A percentile compares a stretch with the other conserved stretches of the same genome.
These are phyloP conservation scores for Cucurbita moschata DNA, from an alignment of 306 rosid species.

Conservation along the genomic window DNA sequence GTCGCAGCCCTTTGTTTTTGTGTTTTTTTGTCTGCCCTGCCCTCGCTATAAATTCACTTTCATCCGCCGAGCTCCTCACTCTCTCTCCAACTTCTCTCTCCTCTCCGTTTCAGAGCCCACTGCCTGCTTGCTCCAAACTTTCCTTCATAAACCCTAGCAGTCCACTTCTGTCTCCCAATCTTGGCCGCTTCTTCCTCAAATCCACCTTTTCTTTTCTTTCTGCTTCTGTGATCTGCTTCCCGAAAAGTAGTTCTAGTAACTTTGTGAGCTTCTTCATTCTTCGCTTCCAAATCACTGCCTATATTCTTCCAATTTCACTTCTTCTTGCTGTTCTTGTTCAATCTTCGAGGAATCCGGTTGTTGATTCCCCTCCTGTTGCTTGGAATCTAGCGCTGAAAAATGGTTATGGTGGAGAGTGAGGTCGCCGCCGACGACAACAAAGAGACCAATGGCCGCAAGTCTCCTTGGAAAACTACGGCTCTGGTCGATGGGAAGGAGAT, in stretches of 20 bases:
- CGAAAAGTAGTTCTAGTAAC: neutral
- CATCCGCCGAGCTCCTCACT: neutral
- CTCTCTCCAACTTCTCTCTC: neutral
- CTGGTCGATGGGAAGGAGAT: constrained; percentile 21
- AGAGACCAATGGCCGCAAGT: constrained; percentile 49
- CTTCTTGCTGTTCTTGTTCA: neutral
- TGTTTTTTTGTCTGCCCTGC: too few relatives aligned
- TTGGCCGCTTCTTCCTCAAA: neutral
- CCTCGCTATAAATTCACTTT: too few relatives aligned
- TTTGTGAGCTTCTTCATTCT: neutral
- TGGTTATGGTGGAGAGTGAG: constrained; percentile 72
- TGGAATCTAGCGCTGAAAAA: constrained; percentile 7
- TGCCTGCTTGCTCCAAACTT: neutral
- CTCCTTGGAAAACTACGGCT: constrained; percentile 71
- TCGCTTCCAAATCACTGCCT: neutral
- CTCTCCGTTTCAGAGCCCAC: neutral
- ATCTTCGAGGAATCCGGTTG: neutral
- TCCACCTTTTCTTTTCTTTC: neutral
- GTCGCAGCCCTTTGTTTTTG: too few relatives aligned
- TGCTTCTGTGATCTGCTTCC: neutral
- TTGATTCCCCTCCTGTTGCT: neutral
- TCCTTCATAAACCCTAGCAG: constrained; percentile 32
- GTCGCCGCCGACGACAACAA: constrained; percentile 31
- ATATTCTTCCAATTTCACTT: neutral
- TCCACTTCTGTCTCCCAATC: neutral